Percentiles rank a stretch among this genome's conserved stretches.
These are phyloP conservation scores for Fusarium illudens DNA, from an alignment of 2,329 filamentous ascomycete genomes.

Conservation along the genomic window DNA sequence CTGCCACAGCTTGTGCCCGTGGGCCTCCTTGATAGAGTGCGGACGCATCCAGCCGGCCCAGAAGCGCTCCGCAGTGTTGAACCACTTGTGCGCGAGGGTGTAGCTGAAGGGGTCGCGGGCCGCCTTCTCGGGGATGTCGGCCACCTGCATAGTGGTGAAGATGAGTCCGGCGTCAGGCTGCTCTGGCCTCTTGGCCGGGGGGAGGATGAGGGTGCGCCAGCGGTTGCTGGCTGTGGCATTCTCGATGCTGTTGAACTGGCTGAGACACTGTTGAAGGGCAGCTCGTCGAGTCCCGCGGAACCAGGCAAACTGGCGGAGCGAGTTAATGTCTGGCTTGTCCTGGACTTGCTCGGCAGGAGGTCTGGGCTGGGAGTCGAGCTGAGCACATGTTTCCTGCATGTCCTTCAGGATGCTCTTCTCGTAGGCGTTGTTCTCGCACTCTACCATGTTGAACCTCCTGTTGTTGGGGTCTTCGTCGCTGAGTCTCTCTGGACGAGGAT, in stretches of 20 bases:
- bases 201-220: constrained; percentile 51
- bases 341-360: not conserved
- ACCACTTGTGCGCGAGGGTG: constrained; percentile 39
- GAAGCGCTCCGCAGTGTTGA: constrained; percentile 16
- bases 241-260: constrained; percentile 49
- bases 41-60: constrained; percentile 33
- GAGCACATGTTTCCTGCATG: constrained; percentile 28
- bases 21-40: constrained; percentile 29
- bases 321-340: constrained; percentile 11
- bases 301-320: constrained; percentile 42
- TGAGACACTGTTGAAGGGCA: constrained; percentile 55
- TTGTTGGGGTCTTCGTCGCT: not conserved
- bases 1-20: constrained; percentile 6
- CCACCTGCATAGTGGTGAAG: constrained; percentile 29
- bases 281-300: constrained; percentile 56
- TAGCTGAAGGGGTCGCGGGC: constrained; percentile 42
- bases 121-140: constrained; percentile 34
- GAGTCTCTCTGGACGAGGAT: not conserved
- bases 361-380: constrained; percentile 12
- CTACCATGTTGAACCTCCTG: constrained; percentile 45
- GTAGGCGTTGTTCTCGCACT: constrained; percentile 49
- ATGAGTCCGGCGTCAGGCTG: constrained; percentile 36
- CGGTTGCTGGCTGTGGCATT: constrained; percentile 49
- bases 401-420: constrained; percentile 44
- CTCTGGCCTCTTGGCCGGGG: constrained; percentile 28